Evolutionary conservation across 1,139 yeast species (phyloP).

Genomic region (Hyphopichia wangnamkhiaoensis): DNA sequence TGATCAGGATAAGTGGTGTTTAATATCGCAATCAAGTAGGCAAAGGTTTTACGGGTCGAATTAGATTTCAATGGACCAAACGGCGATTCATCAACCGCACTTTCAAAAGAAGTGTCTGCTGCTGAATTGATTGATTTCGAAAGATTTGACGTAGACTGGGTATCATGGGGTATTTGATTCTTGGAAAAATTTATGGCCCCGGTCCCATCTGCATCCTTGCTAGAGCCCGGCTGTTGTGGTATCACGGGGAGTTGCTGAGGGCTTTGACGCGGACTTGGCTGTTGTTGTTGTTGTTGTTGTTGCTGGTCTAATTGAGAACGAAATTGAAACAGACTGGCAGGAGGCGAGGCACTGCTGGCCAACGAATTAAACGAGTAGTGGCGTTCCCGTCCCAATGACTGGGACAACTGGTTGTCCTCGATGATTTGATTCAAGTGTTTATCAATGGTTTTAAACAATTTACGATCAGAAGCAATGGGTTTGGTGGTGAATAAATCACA

Average conservation of each 20-base stretch:
- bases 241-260: constrained; percentile 1
- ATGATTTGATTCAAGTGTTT: constrained; percentile 70
- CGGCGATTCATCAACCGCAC: constrained; percentile 64
- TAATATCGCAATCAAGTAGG: constrained; percentile 84
- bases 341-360: constrained; percentile 41
- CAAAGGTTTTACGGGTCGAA: constrained; percentile 84
- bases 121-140: constrained; percentile 3
- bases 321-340: constrained; percentile 8
- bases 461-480: constrained; percentile 86
- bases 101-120: constrained; percentile 20
- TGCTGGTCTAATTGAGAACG: neutral
- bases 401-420: constrained; percentile 54
- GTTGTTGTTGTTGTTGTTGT: constrained; percentile 6
- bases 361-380: constrained; percentile 38
- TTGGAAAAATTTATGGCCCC: too few relatives aligned
- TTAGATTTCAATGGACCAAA: constrained; percentile 89
- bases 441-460: constrained; percentile 84
- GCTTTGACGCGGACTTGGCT: constrained; percentile 7
- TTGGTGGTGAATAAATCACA: constrained; percentile 94
- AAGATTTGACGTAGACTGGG: neutral
- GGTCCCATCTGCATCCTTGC: too few relatives aligned
- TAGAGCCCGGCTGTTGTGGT: neutral
- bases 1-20: constrained; percentile 96
- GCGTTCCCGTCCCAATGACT: constrained; percentile 43
- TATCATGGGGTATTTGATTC: neutral